phyloP scores from a whole-genome alignment of 768 basidiomycete genomes.

The Paxillus ammoniavirescens region DNA sequence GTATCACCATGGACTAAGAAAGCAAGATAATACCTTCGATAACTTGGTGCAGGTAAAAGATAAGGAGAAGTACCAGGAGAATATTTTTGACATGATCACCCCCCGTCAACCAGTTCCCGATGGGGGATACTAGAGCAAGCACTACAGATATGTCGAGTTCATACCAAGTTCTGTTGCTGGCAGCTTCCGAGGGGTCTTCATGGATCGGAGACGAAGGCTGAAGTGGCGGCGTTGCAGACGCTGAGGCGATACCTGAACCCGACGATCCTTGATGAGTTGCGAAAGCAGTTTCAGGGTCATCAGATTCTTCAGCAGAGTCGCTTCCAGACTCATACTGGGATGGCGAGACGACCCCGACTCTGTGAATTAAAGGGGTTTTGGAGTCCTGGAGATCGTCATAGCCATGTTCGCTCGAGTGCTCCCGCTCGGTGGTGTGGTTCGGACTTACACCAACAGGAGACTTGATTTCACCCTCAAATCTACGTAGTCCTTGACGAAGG shows the following conservation, averaged over 20 bases:
- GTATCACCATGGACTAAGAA: neutral
- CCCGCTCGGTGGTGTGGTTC: neutral
- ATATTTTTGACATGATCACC: conserved; percentile 76
- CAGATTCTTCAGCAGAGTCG: conserved; percentile 21
- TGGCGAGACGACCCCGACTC: neutral
- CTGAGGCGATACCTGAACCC: neutral
- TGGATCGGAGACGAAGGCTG: conserved; percentile 1
- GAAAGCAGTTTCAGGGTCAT: neutral
- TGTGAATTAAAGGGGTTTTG: neutral
- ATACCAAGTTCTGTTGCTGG: conserved; percentile 47
- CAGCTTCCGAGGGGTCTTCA: conserved; percentile 10
- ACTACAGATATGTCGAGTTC: conserved; percentile 71
- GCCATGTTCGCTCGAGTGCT: neutral
- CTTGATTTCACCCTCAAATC: neutral
- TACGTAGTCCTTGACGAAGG: neutral
- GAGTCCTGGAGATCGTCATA: neutral
- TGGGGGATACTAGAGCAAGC: conserved; percentile 71
- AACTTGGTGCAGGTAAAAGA: conserved; percentile 80
- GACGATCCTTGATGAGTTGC: conserved; percentile 3
- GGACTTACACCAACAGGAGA: neutral
- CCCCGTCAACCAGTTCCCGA: conserved; percentile 80
- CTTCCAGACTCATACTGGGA: neutral
- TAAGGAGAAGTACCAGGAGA: conserved; percentile 62
- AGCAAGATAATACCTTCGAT: conserved; percentile 59
- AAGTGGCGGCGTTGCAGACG: neutral